phyloP scores from a whole-genome alignment of 768 basidiomycete genomes.

The Rhodocollybia butyracea region DNA sequence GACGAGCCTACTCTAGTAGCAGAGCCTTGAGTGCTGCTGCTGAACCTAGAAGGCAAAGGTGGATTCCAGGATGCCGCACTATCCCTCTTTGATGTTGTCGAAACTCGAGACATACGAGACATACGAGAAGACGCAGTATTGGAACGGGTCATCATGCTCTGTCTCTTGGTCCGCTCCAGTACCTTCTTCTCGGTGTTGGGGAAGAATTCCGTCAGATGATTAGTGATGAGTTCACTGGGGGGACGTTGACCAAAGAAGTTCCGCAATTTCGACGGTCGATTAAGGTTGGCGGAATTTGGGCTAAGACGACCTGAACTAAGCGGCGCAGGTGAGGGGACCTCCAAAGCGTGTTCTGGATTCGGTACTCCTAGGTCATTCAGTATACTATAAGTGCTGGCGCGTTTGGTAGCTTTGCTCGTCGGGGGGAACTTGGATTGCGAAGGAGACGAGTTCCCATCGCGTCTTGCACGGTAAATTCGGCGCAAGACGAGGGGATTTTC shows the following conservation, averaged over 20 bases:
- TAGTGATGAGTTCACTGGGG: constrained; percentile 95
- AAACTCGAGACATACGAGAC: constrained; percentile 2
- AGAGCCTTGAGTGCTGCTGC: constrained; percentile 58
- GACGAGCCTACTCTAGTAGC: constrained; percentile 30
- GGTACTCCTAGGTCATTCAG: constrained; percentile 90
- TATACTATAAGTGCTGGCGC: constrained; percentile 92
- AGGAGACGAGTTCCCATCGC: constrained; percentile 36
- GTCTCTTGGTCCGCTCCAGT: constrained; percentile 80
- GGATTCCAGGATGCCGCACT: constrained; percentile 50
- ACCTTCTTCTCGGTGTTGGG: constrained; percentile 91
- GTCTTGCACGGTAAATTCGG: constrained; percentile 41
- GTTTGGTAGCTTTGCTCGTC: constrained; percentile 64
- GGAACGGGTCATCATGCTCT: constrained; percentile 77
- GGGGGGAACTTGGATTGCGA: constrained; percentile 23
- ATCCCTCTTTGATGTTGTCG: constrained; percentile 34
- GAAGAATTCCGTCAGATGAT: constrained; percentile 92
- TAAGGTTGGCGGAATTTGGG: constrained; percentile 27
- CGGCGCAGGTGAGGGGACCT: constrained; percentile 47
- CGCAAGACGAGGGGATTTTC: constrained; percentile 79
- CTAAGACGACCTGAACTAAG: constrained; percentile 16
- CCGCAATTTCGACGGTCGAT: constrained; percentile 70
- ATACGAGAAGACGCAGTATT: constrained; percentile 24
- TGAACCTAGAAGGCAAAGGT: constrained; percentile 53
- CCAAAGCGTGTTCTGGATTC: constrained; percentile 67
- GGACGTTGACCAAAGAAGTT: constrained; percentile 99